phyloP scores from a whole-genome alignment of 148 eudicot genomes.

The Drosera capensis region DNA sequence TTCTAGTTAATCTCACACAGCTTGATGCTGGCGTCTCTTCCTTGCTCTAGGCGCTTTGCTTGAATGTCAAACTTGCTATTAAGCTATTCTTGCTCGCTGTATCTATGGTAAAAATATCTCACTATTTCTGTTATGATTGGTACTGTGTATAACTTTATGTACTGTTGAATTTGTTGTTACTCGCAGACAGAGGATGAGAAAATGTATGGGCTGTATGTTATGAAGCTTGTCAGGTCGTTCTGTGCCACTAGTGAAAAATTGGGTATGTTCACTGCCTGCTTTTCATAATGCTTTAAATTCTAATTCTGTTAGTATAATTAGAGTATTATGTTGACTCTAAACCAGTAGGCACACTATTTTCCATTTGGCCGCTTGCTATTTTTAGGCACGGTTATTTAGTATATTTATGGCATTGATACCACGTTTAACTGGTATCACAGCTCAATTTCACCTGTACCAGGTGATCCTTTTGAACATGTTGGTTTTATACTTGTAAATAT shows the following conservation, averaged over 20 bases:
- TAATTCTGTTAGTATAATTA: background rate
- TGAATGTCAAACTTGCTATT: conserved; percentile 4
- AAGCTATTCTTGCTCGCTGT: background rate
- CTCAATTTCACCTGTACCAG: conserved; percentile 27
- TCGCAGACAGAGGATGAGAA: conserved; percentile 63
- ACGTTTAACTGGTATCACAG: conserved; percentile 5
- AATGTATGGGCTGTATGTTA: conserved; percentile 70
- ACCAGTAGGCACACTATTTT: background rate
- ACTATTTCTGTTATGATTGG: background rate
- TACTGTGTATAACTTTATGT: background rate
- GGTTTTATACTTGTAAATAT: conserved; percentile 86
- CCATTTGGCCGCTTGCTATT: background rate
- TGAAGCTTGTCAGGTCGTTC: conserved; percentile 92
- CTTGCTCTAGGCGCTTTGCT: conserved; percentile 71
- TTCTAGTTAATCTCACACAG: conserved; percentile 90
- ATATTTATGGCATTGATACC: background rate
- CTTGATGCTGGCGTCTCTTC: conserved; percentile 76
- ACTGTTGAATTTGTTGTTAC: conserved; percentile 8
- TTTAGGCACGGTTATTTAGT: background rate
- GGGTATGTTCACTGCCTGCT: conserved; percentile 25
- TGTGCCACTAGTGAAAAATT: conserved; percentile 54
- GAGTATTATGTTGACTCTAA: background rate
- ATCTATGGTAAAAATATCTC: background rate
- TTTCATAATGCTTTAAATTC: background rate
- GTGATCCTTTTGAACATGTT: conserved; percentile 90